These are phyloP conservation scores for Herpetomonas samuelpessoai DNA, from an alignment of 208 protist species.

Conservation along the genomic window DNA sequence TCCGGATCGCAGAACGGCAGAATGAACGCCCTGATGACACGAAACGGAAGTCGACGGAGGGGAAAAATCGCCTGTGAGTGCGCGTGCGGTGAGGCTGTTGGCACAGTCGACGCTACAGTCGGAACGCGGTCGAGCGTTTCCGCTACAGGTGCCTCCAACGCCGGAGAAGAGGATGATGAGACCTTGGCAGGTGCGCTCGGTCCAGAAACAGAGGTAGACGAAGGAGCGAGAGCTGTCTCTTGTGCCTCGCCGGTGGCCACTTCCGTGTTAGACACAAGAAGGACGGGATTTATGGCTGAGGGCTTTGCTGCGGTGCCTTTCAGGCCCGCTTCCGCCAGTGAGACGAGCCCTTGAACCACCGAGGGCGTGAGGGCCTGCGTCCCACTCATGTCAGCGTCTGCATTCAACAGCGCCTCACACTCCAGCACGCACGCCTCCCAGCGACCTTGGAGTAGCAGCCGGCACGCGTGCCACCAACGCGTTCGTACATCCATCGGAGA, in stretches of 20 bases:
- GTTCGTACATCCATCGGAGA: slow-evolving; percentile 2
- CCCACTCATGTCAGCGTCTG: no score
- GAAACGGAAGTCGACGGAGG: slow-evolving; percentile 22
- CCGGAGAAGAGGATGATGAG: background rate
- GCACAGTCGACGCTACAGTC: no score
- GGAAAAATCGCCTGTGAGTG: background rate
- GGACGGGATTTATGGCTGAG: no score
- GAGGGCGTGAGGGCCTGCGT: background rate
- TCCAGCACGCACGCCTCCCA: slow-evolving; percentile 12
- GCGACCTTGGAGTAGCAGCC: slow-evolving; percentile 14
- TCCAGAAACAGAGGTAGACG: no score
- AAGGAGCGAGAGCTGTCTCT: no score
- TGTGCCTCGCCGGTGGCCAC: no score
- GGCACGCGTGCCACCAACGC: slow-evolving; percentile 14
- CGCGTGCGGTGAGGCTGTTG: no score
- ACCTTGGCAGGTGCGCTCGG: background rate
- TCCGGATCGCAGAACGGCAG: slow-evolving; percentile 33
- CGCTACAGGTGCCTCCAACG: background rate
- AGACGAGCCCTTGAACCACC: background rate
- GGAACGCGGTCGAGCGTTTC: no score
- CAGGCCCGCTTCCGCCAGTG: background rate
- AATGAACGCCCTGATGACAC: slow-evolving; percentile 21
- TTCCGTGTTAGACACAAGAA: no score
- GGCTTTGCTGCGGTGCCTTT: background rate
- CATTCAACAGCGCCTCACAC: slow-evolving; percentile 17